Base-by-base conservation (phyloP, 2,329 filamentous ascomycete genomes). In the Aspergillus novofumigatus region DNA sequence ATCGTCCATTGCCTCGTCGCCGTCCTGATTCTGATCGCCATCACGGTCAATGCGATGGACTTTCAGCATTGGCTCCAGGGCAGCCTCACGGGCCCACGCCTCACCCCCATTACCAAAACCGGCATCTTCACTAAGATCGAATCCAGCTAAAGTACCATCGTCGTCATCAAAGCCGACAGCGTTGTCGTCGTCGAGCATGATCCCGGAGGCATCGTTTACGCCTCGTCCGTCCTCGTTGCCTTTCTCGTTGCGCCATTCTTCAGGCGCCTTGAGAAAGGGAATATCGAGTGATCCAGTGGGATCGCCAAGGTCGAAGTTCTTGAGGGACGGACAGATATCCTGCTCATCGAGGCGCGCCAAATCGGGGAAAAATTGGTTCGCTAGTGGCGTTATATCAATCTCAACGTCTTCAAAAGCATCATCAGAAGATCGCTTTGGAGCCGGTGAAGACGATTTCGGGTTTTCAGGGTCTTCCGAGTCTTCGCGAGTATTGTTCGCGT, bases 101-200 rank as follows among this genome's bases (percentile, higher is more conserved):
- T 99, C 94, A 61, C 94, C 94, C 58, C 94, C 94, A 72, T 97
- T 92, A 26, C 94, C 94, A 70, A 99, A 99, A 11, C 90, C 90
- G 55, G 91, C 84, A 61, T 95, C 89, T 20, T 77, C 79, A 32
- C 75, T 83, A 49, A 88, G 77, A 60, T 91, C 88, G 53, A 91
- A 91, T 49, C 83, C 87, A 47, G 86, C 90, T 41, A 92, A 78
- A 4, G 79, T 77, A 41, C 82, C 83, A 61, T 92, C 91, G 64
- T 92, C 89, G 61, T 90, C 87, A 60, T 92, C 89, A 64, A 96
- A 95, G 10, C 90, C 92, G 55, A 86, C 83, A 17, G 87, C 88
- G 64, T 92, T 92, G 59, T 95, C 91, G 41, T 92, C 92, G 66
- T 96, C 92, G 17, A 96, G 86, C 67, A 92, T 89, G 68, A 93